Evolutionary conservation across 2,329 filamentous ascomycete genomes (phyloP).

Genomic region (Aspergillus neoniger): DNA sequence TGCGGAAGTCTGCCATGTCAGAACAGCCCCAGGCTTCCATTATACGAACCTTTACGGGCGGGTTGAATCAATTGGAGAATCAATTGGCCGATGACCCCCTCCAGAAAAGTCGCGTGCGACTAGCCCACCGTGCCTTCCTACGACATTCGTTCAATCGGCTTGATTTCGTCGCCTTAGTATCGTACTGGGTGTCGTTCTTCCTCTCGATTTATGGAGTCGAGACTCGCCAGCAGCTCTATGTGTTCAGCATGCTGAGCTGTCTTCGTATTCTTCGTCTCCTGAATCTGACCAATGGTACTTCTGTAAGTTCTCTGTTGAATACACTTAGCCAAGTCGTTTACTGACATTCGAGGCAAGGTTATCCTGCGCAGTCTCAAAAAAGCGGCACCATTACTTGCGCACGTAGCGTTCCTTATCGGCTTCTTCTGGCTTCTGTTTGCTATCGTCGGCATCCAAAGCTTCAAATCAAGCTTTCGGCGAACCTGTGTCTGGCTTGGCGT

Average conservation of each 20-base stretch:
- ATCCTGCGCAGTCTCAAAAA: constrained; percentile 95
- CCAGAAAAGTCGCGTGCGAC: constrained; percentile 78
- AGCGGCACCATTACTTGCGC: constrained; percentile 84
- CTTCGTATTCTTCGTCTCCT: constrained; percentile 89
- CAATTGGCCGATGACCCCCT: constrained; percentile 64
- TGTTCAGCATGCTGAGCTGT: constrained; percentile 96
- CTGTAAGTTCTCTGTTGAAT: constrained; percentile 57
- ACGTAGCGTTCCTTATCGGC: constrained; percentile 88
- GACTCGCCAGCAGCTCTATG: constrained; percentile 69
- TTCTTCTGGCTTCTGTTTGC: constrained; percentile 99
- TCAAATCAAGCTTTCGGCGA: constrained; percentile 78
- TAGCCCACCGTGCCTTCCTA: constrained; percentile 88
- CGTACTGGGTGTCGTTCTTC: constrained; percentile 88
- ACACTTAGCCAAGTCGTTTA: background rate
- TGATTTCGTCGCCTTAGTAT: constrained; percentile 91
- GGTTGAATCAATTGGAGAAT: constrained; percentile 67
- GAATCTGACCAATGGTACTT: constrained; percentile 87
- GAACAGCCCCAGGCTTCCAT: constrained; percentile 56
- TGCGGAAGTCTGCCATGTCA: constrained; percentile 52
- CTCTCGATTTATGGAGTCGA: constrained; percentile 72
- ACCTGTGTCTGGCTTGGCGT: constrained; percentile 78
- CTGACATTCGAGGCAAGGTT: constrained; percentile 57
- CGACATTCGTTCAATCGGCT: constrained; percentile 94
- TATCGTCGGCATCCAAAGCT: constrained; percentile 94
- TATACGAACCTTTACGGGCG: constrained; percentile 74